Percentiles rank a stretch among this genome's conserved stretches.
phyloP scores from a whole-genome alignment of 2,329 filamentous ascomycete species.

The Teratosphaeria nubilosa region DNA sequence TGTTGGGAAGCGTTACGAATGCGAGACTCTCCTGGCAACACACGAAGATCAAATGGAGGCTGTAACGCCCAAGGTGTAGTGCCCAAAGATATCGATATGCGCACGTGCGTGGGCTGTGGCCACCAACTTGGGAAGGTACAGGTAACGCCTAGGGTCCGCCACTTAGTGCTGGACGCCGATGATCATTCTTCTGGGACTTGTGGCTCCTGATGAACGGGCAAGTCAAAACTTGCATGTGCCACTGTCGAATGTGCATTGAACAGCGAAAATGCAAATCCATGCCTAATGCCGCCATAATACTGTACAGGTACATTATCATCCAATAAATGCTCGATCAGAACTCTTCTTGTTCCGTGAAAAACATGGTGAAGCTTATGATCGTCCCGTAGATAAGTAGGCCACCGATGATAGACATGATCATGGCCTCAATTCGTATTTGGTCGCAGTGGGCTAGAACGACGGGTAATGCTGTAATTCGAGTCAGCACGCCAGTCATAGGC shows the following conservation, averaged over 20 bases:
- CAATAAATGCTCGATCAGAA: constrained; percentile 48
- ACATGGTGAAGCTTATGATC: constrained; percentile 96
- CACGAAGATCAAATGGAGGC: too few relatives aligned
- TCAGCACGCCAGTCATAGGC: not conserved
- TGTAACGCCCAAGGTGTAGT: too few relatives aligned
- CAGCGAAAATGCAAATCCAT: not conserved
- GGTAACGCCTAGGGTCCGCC: too few relatives aligned
- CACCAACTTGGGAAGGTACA: too few relatives aligned
- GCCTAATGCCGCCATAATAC: not conserved
- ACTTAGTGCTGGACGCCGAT: too few relatives aligned
- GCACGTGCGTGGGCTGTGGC: too few relatives aligned
- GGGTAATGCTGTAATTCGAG: constrained; percentile 58
- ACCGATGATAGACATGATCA: constrained; percentile 89
- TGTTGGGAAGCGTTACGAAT: too few relatives aligned
- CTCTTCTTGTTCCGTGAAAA: constrained; percentile 95
- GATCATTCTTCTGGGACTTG: not conserved
- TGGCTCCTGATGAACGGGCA: not conserved
- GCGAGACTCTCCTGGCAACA: too few relatives aligned
- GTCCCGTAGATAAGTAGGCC: constrained; percentile 94
- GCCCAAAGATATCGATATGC: too few relatives aligned
- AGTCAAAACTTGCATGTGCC: not conserved
- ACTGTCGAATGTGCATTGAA: not conserved
- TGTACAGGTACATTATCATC: not conserved
- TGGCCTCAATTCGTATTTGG: constrained; percentile 72
- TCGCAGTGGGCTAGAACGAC: constrained; percentile 77